Percentiles rank a stretch among this genome's conserved stretches.
phyloP scores from a whole-genome alignment of 2,329 filamentous ascomycete species.

The Bimuria novae-zelandiae region DNA sequence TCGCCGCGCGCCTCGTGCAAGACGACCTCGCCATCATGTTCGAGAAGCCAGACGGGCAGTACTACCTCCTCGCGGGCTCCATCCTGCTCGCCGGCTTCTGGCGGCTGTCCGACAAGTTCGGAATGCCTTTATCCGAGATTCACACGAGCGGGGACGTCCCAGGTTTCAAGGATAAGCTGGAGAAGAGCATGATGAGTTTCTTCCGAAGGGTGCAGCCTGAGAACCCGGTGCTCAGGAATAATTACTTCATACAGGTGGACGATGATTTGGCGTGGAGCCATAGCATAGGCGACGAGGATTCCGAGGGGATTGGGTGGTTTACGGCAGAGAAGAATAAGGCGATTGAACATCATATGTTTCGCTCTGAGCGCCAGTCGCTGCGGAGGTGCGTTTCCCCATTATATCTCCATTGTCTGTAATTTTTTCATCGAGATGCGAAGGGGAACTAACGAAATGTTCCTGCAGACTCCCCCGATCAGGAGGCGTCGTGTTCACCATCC shows the following conservation, averaged over 20 bases:
- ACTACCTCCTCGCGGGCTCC: constrained; percentile 77
- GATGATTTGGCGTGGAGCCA: constrained; percentile 75
- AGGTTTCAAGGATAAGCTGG: constrained; percentile 70
- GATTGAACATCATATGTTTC: constrained; percentile 75
- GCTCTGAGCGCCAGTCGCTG: constrained; percentile 75
- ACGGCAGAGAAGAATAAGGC: constrained; percentile 75
- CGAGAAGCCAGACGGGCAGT: constrained; percentile 74
- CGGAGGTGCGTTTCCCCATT: constrained; percentile 50
- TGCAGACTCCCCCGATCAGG: constrained; percentile 51
- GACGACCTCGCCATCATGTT: constrained; percentile 87
- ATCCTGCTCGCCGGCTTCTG: constrained; percentile 83
- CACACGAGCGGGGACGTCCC: constrained; percentile 79
- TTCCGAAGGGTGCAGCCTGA: constrained; percentile 73
- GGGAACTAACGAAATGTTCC: background rate
- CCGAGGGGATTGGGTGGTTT: constrained; percentile 68
- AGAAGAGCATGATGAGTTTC: constrained; percentile 81
- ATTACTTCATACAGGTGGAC: constrained; percentile 89
- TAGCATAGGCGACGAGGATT: constrained; percentile 76
- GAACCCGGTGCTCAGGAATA: constrained; percentile 70
- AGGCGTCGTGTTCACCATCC: constrained; percentile 71
- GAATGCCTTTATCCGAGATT: constrained; percentile 78
- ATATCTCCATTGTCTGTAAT: background rate
- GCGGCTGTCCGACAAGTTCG: constrained; percentile 79
- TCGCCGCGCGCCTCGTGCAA: constrained; percentile 72
- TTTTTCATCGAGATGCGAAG: background rate